Base-by-base conservation (phyloP, 768 basidiomycete species). In the Hortiboletus flavorubellus region DNA sequence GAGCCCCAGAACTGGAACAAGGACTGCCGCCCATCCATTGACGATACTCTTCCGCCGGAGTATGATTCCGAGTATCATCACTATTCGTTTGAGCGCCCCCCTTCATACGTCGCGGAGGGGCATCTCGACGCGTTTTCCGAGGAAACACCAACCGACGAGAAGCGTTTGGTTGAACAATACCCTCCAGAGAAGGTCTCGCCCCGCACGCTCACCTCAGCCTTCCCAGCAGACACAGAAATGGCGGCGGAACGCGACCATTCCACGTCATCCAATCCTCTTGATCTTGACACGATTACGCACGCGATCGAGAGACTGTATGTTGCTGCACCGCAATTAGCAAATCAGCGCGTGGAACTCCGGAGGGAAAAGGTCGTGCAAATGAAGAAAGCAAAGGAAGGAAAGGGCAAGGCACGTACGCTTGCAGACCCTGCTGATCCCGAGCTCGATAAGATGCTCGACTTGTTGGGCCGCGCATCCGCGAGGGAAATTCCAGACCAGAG, bases 281-380 rank as follows among this genome's bases (percentile, higher is more conserved):
- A 98, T 68, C 76, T 98, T 18, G 93, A 97, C 61, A 78, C 81
- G 11, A 85, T 98, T 43, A 83, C 91, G 0, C 80, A 82, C 68
- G 94, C 97, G 31, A 95, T 99, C 63, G 94, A 96, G 68, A 78
- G 93, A 37, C 74, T 98, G 11, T 92, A 97, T 69, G 70, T 81
- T 8, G 89, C 87, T 31, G 85, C 93, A 0, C 95, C 96, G 1
- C 94, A 96, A 68, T 72, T 98, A 40, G 83, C 88, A 55, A 88
- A 95, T 67, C 96, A 99, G 70, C 84, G 97, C 1, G 93, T 91
- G n/a, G 94, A 95, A 68, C 81, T 96, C 43, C 86, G 87, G 63
- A 79, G 78, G 6, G 74, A 82, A 26, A 89, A 91, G 65, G 62
- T 86, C 14, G 80, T 80, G 12, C 80, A 92, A 70, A 81, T 93